Percentiles rank a stretch among this genome's conserved stretches.
Evolutionary conservation across 768 basidiomycete genomes (phyloP).

Genomic region (Termitomyces heimii): DNA sequence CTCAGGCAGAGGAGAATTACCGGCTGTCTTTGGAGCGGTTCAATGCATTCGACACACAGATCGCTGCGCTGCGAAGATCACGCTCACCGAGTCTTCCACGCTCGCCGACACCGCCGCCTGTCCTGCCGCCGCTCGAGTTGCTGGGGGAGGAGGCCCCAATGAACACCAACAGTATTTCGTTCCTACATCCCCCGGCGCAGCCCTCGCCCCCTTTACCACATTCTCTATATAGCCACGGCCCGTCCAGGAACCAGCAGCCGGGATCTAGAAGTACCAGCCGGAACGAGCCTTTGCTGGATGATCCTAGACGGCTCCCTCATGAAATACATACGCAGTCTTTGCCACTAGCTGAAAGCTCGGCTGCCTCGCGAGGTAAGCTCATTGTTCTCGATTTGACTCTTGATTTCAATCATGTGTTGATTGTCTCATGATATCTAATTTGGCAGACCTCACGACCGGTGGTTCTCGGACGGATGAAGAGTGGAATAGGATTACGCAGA

Average conservation of each 20-base stretch:
- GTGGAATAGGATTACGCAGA: conserved; percentile 1
- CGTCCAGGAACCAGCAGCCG: conserved; percentile 7
- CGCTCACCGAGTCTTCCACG: conserved; percentile 20
- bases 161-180: conserved; percentile 13
- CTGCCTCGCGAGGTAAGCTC: conserved; percentile 5
- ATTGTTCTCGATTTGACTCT: background rate
- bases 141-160: conserved; percentile 13
- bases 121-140: conserved; percentile 29
- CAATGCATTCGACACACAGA: conserved; percentile 48
- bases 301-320: conserved; percentile 8
- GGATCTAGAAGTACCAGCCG: conserved; percentile 5
- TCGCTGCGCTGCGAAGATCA: conserved; percentile 40
- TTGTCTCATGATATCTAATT: background rate
- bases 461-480: conserved; percentile 1
- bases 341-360: background rate
- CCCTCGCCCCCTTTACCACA: conserved; percentile 17
- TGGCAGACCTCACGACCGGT: background rate
- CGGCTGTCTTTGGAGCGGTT: conserved; percentile 45
- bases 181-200: conserved; percentile 18
- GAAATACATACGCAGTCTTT: background rate
- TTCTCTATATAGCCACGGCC: conserved; percentile 8
- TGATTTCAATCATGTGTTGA: background rate
- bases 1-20: conserved; percentile 28
- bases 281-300: background rate
- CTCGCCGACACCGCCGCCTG: conserved; percentile 24